Evolutionary conservation across 139 green algal genomes (phyloP).

Genomic region (Mesotaenium endlicherianum): DNA sequence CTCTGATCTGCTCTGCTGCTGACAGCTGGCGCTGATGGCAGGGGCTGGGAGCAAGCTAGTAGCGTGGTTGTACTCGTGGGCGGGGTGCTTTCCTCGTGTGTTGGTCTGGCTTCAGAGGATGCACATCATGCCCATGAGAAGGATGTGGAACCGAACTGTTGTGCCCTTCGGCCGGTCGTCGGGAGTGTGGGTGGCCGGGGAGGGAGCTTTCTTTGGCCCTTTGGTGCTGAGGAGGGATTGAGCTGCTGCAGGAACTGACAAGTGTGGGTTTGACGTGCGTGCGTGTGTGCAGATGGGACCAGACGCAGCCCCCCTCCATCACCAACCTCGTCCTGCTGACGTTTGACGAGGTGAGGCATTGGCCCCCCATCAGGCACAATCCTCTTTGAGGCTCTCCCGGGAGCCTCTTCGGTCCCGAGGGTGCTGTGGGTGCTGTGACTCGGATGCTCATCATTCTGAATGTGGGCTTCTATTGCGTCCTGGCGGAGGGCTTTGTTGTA

Average conservation of each 20-base stretch:
- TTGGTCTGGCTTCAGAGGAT: background rate
- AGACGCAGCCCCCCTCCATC: constrained; percentile 58
- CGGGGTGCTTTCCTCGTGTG: too few species aligned
- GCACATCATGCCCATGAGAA: background rate
- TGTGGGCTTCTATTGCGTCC: background rate
- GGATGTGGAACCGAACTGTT: background rate
- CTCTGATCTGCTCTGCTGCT: too few species aligned
- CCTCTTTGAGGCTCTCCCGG: background rate
- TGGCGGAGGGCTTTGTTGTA: background rate
- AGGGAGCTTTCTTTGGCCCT: background rate
- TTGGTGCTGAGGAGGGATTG: background rate
- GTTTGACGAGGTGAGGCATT: constrained; percentile 58
- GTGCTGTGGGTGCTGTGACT: background rate
- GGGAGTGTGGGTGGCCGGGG: background rate
- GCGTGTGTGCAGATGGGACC: constrained; percentile 27
- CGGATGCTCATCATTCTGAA: background rate
- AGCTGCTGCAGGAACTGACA: background rate
- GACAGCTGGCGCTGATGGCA: too few species aligned
- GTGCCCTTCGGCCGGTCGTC: background rate
- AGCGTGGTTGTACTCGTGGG: too few species aligned
- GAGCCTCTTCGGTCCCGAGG: background rate
- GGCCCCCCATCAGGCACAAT: background rate
- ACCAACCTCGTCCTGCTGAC: constrained; percentile 92
- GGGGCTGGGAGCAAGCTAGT: too few species aligned
- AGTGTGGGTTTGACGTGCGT: background rate